phyloP scores from a whole-genome alignment of 1,284 basidiomycete species.

The Tranzscheliella williamsii region DNA sequence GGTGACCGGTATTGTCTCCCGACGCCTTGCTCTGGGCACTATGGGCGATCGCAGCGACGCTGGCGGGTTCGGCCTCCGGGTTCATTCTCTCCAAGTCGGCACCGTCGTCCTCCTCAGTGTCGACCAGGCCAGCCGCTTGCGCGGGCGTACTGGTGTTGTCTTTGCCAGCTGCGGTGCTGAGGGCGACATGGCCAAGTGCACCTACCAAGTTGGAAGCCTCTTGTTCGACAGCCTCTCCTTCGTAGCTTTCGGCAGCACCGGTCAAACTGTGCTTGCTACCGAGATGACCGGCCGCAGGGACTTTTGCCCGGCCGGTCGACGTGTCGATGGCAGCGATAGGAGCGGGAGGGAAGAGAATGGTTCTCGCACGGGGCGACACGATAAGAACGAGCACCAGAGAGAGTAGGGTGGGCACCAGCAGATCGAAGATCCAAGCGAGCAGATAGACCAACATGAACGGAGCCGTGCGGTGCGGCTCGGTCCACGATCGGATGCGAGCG shows the following conservation, averaged over 20 bases:
- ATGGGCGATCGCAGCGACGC: constrained; percentile 52
- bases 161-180: constrained; percentile 63
- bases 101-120: constrained; percentile 10
- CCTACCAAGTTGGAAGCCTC: constrained; percentile 64
- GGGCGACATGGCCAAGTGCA: constrained; percentile 61
- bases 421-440: constrained; percentile 21
- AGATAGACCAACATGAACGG: constrained; percentile 59
- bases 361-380: constrained; percentile 64
- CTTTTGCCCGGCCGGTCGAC: constrained; percentile 51
- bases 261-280: constrained; percentile 46
- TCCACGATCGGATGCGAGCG: constrained; percentile 66
- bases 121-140: constrained; percentile 1
- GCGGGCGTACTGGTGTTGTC: constrained; percentile 20
- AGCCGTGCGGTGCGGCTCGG: constrained; percentile 64
- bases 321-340: constrained; percentile 62
- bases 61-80: constrained; percentile 59
- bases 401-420: constrained; percentile 42
- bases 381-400: constrained; percentile 63
- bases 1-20: constrained; percentile 44
- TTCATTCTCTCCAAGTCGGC: constrained; percentile 10
- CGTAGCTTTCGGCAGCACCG: constrained; percentile 60
- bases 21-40: constrained; percentile 60
- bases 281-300: constrained; percentile 53
- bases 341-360: constrained; percentile 66
- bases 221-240: constrained; percentile 64